These are phyloP conservation scores for Arctium minus DNA, from an alignment of 129 eudicot genomes.

Conservation along the genomic window DNA sequence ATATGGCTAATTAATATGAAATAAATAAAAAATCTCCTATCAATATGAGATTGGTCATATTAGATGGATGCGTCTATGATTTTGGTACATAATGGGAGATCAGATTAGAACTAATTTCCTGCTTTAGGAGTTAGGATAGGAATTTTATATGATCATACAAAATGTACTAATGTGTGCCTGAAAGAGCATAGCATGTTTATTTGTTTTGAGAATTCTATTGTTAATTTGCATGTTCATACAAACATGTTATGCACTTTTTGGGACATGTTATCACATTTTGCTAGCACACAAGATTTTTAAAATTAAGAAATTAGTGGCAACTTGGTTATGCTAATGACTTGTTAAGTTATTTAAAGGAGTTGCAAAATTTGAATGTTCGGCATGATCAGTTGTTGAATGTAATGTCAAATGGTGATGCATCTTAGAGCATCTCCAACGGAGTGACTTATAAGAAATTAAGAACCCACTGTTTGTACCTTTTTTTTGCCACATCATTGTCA, in stretches of 20 bases:
- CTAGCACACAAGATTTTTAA: background rate
- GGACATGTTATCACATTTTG: background rate
- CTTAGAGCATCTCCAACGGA: background rate
- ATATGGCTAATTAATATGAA: background rate
- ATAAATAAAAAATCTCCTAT: background rate
- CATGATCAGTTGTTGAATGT: background rate
- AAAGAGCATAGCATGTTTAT: constrained; percentile 2
- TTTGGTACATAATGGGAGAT: constrained; percentile 2
- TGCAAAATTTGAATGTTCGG: background rate
- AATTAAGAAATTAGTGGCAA: background rate
- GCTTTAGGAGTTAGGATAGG: constrained; percentile 16
- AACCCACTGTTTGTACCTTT: background rate
- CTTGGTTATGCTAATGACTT: constrained; percentile 16
- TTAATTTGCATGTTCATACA: background rate
- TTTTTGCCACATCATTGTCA: background rate
- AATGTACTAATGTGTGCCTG: background rate
- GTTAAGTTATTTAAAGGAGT: constrained; percentile 2
- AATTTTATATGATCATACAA: background rate
- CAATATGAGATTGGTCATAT: background rate
- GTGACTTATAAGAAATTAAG: background rate
- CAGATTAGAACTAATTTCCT: background rate
- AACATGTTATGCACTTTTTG: background rate
- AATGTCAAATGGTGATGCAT: constrained; percentile 1
- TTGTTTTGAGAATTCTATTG: background rate
- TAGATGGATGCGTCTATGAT: background rate